Evolutionary conservation across 257 asterid genomes (phyloP), one percentile per base, ranked within the genome.

Genomic region (Knoxia roxburghii): DNA sequence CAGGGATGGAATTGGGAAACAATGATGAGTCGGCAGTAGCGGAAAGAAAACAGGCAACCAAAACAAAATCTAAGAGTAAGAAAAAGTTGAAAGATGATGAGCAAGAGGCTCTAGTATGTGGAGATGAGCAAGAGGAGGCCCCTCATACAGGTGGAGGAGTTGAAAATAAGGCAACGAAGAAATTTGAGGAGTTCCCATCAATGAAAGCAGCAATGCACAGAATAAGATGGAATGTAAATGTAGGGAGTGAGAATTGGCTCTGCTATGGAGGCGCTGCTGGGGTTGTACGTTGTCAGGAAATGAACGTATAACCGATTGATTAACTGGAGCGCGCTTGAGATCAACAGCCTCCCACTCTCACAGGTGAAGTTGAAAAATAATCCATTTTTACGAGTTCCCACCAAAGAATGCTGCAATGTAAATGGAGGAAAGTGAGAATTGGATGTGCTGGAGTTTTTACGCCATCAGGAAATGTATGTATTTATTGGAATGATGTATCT

Each of bases 261-360:
- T 85, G 96, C 83, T 85, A 81, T 18, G 99, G 97, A 48, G 99
- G 99, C 55, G 86, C 95, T 52, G 97, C 92, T 4, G 99, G 99
- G 10, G 64, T 93, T 72, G 56, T 93, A 60, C 88, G 97, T 14
- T 86, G 90, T 72, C 96, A 90, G 64, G 77, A 87, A 77, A 69
- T 86, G 29, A 68, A 82, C 76, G 68, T 49, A 21, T 75, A n/a
- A n/a, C n/a, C n/a, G n/a, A n/a, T n/a, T n/a, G n/a, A n/a, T n/a
- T n/a, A n/a, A n/a, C n/a, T n/a, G n/a, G n/a, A n/a, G n/a, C n/a
- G n/a, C n/a, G n/a, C n/a, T n/a, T n/a, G n/a, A n/a, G n/a, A n/a
- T n/a, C n/a, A n/a, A n/a, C n/a, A n/a, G n/a, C n/a, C n/a, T n/a
- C n/a, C n/a, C n/a, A n/a, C n/a, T n/a, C n/a, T n/a, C n/a, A n/a